A percentile compares a stretch with the other conserved stretches of the same genome.
Conservation (phyloP, 306 rosid species). For the Quercus bicolor region DNA sequence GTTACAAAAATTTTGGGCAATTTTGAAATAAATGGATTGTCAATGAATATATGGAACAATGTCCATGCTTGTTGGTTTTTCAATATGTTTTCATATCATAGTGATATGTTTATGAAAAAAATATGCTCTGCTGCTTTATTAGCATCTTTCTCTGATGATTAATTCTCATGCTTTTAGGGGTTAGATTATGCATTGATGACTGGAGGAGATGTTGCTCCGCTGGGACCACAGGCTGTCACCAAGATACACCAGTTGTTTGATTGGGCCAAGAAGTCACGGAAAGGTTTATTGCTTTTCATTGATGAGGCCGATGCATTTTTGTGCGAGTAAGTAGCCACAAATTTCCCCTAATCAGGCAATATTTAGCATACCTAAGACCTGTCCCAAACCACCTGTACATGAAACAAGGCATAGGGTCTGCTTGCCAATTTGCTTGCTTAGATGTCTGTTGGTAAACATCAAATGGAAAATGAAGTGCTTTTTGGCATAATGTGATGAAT, state of each 20-base stretch:
- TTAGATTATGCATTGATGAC: constrained; percentile 97
- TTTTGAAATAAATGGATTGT: not conserved
- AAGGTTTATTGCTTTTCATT: constrained; percentile 89
- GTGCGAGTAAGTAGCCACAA: constrained; percentile 75
- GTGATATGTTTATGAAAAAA: not conserved
- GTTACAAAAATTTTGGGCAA: not conserved
- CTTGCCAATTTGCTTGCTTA: not conserved
- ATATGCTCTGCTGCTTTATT: not conserved
- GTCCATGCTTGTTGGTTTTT: not conserved
- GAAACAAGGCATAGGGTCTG: not conserved
- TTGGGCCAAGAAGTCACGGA: constrained; percentile 85
- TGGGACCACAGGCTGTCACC: constrained; percentile 96
- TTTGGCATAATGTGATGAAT: not conserved
- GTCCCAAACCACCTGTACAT: not conserved
- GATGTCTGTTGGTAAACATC: not conserved
- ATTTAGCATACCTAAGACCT: not conserved
- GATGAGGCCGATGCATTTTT: constrained; percentile 99
- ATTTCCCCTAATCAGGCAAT: not conserved
- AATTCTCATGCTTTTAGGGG: constrained; percentile 44
- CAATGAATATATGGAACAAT: not conserved
- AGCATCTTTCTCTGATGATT: not conserved
- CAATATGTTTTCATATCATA: no score
- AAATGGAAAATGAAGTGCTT: not conserved
- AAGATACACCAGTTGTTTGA: constrained; percentile 96
- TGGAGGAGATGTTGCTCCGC: constrained; percentile 98